Conservation (phyloP, 805 yeast genomes). For the Metschnikowia sp. region DNA sequence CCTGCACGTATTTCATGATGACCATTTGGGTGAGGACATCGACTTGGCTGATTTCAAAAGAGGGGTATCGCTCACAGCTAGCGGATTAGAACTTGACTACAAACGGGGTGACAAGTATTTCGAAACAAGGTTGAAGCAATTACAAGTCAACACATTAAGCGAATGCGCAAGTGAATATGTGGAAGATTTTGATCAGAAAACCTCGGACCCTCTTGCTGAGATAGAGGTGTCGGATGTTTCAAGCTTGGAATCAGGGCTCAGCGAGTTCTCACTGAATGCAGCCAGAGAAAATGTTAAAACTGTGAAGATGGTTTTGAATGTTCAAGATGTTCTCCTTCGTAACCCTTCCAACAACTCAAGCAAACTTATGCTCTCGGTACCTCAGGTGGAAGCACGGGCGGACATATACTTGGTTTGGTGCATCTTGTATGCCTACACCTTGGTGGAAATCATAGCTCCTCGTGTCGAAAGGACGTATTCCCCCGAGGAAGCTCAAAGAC, state of each 20-base stretch:
- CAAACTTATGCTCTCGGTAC: constrained; percentile 27
- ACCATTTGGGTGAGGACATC: constrained; percentile 21
- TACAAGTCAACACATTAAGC: constrained; percentile 37
- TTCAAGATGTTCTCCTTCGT: constrained; percentile 24
- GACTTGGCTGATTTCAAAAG: constrained; percentile 37
- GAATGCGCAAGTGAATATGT: constrained; percentile 35
- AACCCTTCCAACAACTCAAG: constrained; percentile 27
- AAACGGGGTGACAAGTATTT: constrained; percentile 23
- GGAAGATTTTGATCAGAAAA: constrained; percentile 30
- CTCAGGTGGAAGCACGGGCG: constrained; percentile 36
- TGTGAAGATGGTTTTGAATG: constrained; percentile 31
- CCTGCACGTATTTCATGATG: constrained; percentile 24
- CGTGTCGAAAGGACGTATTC: constrained; percentile 27
- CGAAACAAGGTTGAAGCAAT: constrained; percentile 16
- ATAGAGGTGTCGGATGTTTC: constrained; percentile 30
- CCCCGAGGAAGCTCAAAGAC: constrained; percentile 23
- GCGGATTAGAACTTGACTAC: constrained; percentile 21
- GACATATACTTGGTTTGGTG: constrained; percentile 44
- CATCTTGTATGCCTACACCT: constrained; percentile 33
- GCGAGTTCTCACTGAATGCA: constrained; percentile 11
- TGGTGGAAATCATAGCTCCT: constrained; percentile 33
- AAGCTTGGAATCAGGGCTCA: constrained; percentile 23
- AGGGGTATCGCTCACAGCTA: constrained; percentile 32
- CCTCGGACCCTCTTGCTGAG: constrained; percentile 19
- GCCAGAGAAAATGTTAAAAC: constrained; percentile 19